phyloP scores from a whole-genome alignment of 208 protist species.

The Zelonia costaricensis region DNA sequence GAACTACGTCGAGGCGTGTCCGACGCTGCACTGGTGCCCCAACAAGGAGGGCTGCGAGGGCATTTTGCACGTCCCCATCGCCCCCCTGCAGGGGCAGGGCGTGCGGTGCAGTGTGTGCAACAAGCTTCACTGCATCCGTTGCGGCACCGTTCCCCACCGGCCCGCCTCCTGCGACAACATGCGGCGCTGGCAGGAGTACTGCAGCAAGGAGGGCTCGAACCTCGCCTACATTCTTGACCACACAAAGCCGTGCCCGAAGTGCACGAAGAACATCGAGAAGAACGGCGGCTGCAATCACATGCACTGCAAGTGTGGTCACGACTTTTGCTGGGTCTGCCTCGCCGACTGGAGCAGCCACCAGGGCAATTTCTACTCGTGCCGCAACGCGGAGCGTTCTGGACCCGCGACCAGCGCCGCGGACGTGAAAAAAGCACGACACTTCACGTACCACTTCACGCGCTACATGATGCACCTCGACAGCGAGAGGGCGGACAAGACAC shows the following conservation, averaged over 20 bases:
- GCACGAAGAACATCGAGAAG: conserved; percentile 83
- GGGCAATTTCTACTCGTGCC: conserved; percentile 31
- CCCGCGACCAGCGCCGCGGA: background rate
- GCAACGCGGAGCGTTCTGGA: conserved; percentile 1
- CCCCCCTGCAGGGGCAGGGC: conserved; percentile 32
- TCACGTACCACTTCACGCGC: conserved; percentile 27
- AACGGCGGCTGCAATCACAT: conserved; percentile 94
- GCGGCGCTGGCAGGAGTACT: conserved; percentile 48
- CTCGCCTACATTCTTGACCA: conserved; percentile 50
- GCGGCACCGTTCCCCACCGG: conserved; percentile 32
- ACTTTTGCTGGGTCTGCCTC: conserved; percentile 90
- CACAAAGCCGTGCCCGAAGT: conserved; percentile 84
- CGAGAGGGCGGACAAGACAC: conserved; percentile 7
- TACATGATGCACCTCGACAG: conserved; percentile 28
- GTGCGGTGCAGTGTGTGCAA: conserved; percentile 57
- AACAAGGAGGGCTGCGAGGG: conserved; percentile 53
- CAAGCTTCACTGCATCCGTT: conserved; percentile 55
- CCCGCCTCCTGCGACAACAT: conserved; percentile 61
- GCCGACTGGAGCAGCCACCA: conserved; percentile 60
- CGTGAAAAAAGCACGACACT: background rate
- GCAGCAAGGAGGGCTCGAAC: conserved; percentile 48
- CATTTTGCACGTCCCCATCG: conserved; percentile 41
- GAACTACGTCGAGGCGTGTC: conserved; percentile 17
- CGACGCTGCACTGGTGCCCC: conserved; percentile 76
- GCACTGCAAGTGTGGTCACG: conserved; percentile 75